A percentile compares a stretch with the other conserved stretches of the same genome.
Conservation (phyloP, 352 stramenopile species). For the Phytophthora europaea region DNA sequence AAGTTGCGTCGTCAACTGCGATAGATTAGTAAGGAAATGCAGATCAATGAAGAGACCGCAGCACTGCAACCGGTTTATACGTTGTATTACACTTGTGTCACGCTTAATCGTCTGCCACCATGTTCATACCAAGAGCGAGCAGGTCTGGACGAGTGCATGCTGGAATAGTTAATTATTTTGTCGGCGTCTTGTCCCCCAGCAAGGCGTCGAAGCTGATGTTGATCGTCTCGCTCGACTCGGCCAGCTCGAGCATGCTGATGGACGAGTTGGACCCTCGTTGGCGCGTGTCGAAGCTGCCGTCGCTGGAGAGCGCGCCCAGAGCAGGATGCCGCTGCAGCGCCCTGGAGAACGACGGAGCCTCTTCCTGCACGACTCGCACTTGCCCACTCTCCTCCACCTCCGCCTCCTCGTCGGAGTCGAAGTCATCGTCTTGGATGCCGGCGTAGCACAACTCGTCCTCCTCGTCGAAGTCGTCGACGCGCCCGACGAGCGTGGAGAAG, state of each 20-base stretch:
- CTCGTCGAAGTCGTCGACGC: slow-evolving; percentile 70
- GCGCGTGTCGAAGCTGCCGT: slow-evolving; percentile 45
- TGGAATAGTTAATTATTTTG: slow-evolving; percentile 16
- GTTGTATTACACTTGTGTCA: slow-evolving; percentile 8
- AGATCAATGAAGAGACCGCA: slow-evolving; percentile 22
- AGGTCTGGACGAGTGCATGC: background rate
- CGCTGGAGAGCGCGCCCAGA: slow-evolving; percentile 38
- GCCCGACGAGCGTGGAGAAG: slow-evolving; percentile 71
- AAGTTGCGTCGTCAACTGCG: slow-evolving; percentile 37
- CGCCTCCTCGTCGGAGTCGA: slow-evolving; percentile 43
- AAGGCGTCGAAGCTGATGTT: slow-evolving; percentile 42
- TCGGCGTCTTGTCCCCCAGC: slow-evolving; percentile 33
- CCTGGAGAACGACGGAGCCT: slow-evolving; percentile 22
- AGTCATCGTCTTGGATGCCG: slow-evolving; percentile 47
- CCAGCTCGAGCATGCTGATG: slow-evolving; percentile 49
- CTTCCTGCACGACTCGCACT: slow-evolving; percentile 25
- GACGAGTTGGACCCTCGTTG: slow-evolving; percentile 44
- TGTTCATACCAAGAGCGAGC: slow-evolving; percentile 14
- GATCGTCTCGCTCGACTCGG: slow-evolving; percentile 26
- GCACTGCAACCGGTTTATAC: background rate
- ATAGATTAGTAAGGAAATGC: slow-evolving; percentile 27
- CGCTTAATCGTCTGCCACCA: background rate
- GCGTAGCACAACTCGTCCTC: slow-evolving; percentile 54
- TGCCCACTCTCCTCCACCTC: slow-evolving; percentile 24
- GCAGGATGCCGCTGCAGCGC: slow-evolving; percentile 28